Conservation (phyloP, 768 basidiomycete species). For the Russula earlei region DNA sequence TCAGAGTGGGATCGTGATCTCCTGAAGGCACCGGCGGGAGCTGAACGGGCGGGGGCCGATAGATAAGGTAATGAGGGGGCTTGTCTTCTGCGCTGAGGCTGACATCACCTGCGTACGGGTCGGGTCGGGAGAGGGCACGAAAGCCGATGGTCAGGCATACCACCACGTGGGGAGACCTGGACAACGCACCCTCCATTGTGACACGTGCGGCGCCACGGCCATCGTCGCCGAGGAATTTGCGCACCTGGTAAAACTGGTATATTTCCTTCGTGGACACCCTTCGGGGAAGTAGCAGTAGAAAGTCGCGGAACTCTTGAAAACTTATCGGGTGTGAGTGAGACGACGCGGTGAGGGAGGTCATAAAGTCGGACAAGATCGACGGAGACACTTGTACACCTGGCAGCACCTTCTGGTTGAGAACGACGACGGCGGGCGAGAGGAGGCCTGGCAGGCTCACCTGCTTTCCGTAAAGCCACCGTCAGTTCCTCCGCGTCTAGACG, state of each 20-base stretch:
- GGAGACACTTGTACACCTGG: slow-evolving; percentile 67
- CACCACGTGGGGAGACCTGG: slow-evolving; percentile 1
- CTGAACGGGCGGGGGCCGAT: slow-evolving; percentile 10
- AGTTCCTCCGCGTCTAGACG: slow-evolving; percentile 62
- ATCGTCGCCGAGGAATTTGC: slow-evolving; percentile 60
- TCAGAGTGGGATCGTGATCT: slow-evolving; percentile 7
- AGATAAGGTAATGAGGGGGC: slow-evolving; percentile 29
- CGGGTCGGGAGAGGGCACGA: neutral
- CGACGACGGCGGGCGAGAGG: neutral
- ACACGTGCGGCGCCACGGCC: slow-evolving; percentile 71
- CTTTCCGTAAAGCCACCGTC: slow-evolving; percentile 51
- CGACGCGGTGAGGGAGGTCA: slow-evolving; percentile 65
- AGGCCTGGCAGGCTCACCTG: slow-evolving; percentile 40
- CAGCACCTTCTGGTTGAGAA: neutral
- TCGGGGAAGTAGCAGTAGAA: slow-evolving; percentile 77
- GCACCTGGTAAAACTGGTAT: slow-evolving; percentile 70
- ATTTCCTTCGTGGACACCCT: slow-evolving; percentile 77
- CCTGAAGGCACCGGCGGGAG: neutral
- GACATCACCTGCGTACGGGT: slow-evolving; percentile 59
- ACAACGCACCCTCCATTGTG: slow-evolving; percentile 72
- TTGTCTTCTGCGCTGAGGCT: slow-evolving; percentile 70
- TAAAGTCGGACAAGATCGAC: slow-evolving; percentile 70
- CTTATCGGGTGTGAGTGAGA: slow-evolving; percentile 59
- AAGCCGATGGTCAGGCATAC: slow-evolving; percentile 1
- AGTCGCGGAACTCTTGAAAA: slow-evolving; percentile 85